Base-by-base conservation (phyloP, 108 stramenopile genomes). In the Aurantiochytrium sp. region DNA sequence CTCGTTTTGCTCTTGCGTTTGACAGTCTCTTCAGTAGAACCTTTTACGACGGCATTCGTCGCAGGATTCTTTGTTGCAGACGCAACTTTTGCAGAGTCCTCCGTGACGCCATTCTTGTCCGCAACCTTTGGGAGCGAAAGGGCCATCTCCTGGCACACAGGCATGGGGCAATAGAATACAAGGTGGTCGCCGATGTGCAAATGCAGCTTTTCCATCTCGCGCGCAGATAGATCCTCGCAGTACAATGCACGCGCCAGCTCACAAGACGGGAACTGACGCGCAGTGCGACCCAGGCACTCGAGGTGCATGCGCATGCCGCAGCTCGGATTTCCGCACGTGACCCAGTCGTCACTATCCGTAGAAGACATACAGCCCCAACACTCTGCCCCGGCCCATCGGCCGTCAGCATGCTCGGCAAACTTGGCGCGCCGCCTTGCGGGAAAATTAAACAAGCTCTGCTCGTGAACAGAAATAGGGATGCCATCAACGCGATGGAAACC, bases 271-370 rank as follows among this genome's bases (percentile, higher is more conserved):
- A 53, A 83, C n/a, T 53, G 76, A 8, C 76, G 76, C 25, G 49
- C 51, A 4, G 76, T 47, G 3, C 51, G 49, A 12, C 45, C 45
- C 51, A 83, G 0, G 51, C 76, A 83, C 8, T 83, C 49, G 1
- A 47, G 76, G 49, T 83, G 76, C 49, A 83, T 53, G 10, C 76
- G 76, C 76, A 83, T 83, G 10, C 76, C 76, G 28, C 76, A 83
- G 12, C 23, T 12, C 23, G 45, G 49, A 53, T 83, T 83, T 23
- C 51, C 51, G 28, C 76, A 83, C n/a, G 76, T 83, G 45, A 83
- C 49, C 76, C 49, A 83, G 49, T 72, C 72, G 23, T 72, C 72
- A 29, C 23, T 28, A 45, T 83, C n/a, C 1, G 19, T 23, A 4
- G 45, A 53, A 6, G 49, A 47, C 76, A 83, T 83, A 45, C 76